Conservation (phyloP, 2,329 filamentous ascomycete species). For the Gaeumannomyces tritici region DNA sequence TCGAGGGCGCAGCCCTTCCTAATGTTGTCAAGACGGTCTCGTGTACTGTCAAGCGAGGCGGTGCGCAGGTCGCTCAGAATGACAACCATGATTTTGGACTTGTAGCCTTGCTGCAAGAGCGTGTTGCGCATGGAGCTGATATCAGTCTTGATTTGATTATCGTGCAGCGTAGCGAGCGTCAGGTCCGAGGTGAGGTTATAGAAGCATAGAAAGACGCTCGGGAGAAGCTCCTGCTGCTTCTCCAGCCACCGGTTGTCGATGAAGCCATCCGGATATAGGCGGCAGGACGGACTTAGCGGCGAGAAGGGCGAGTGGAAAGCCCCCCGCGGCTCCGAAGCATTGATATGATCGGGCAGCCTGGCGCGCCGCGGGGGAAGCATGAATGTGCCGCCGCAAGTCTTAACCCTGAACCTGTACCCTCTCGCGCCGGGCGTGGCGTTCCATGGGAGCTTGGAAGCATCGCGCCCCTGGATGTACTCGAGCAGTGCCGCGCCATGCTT, state of each 20-base stretch:
- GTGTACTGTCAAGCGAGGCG: constrained; percentile 44
- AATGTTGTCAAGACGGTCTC: constrained; percentile 68
- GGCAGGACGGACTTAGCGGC: constrained; percentile 73
- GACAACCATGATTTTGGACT: constrained; percentile 66
- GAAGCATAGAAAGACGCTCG: constrained; percentile 72
- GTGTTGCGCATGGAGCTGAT: constrained; percentile 68
- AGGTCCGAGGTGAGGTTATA: constrained; percentile 67
- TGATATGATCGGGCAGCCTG: constrained; percentile 39
- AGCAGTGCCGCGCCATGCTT: constrained; percentile 56
- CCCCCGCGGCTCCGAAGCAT: constrained; percentile 34
- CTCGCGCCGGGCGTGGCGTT: constrained; percentile 41
- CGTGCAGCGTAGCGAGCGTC: constrained; percentile 65
- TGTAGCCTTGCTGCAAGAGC: constrained; percentile 62
- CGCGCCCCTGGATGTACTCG: constrained; percentile 54
- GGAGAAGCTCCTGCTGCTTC: constrained; percentile 81
- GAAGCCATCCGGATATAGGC: constrained; percentile 82
- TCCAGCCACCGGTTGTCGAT: constrained; percentile 73
- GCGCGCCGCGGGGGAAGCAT: constrained; percentile 49
- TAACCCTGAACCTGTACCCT: constrained; percentile 57
- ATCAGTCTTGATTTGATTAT: constrained; percentile 81
- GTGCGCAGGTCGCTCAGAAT: constrained; percentile 61
- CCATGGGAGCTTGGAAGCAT: constrained; percentile 59
- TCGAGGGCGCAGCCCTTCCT: constrained; percentile 72
- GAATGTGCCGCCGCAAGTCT: constrained; percentile 61
- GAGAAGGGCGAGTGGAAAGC: constrained; percentile 87